These are phyloP conservation scores for Sporothrix pallida DNA, from an alignment of 2,329 filamentous ascomycete genomes.

Conservation along the genomic window DNA sequence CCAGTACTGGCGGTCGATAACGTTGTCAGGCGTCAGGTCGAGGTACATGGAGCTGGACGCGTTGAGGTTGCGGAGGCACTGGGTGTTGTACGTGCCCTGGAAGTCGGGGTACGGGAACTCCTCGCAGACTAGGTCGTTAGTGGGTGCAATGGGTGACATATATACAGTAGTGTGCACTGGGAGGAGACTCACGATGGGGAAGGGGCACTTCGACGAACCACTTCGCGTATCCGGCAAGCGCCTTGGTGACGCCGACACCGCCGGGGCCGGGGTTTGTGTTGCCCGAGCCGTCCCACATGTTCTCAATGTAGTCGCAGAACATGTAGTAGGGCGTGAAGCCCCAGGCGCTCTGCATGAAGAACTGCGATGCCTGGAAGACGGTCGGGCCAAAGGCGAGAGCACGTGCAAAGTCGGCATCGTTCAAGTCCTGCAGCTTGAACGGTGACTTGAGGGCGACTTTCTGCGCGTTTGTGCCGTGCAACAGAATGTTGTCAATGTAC, in stretches of 20 bases:
- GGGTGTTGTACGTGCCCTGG: constrained; percentile 49
- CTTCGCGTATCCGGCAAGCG: constrained; percentile 58
- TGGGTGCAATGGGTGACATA: no score
- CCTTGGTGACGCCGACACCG: constrained; percentile 59
- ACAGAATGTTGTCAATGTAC: constrained; percentile 56
- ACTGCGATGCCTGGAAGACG: constrained; percentile 56
- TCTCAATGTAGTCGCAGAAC: constrained; percentile 59
- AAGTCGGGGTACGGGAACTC: constrained; percentile 47
- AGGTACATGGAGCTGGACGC: constrained; percentile 49
- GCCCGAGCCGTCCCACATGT: constrained; percentile 48
- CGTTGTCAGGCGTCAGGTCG: constrained; percentile 49
- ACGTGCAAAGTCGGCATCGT: constrained; percentile 54
- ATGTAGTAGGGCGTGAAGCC: constrained; percentile 50
- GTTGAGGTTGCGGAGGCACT: constrained; percentile 56
- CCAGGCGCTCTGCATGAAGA: constrained; percentile 48
- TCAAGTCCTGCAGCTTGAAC: constrained; percentile 54
- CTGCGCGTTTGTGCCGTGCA: constrained; percentile 47
- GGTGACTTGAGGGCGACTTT: constrained; percentile 55
- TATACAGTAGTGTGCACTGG: neutral
- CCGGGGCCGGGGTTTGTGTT: constrained; percentile 49
- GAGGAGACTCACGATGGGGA: constrained; percentile 44
- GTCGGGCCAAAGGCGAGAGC: constrained; percentile 62
- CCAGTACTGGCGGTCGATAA: constrained; percentile 57
- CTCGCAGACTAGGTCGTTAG: constrained; percentile 45
- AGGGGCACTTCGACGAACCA: constrained; percentile 53